phyloP scores from a whole-genome alignment of 345 rosid species.

The Citrus medica region DNA sequence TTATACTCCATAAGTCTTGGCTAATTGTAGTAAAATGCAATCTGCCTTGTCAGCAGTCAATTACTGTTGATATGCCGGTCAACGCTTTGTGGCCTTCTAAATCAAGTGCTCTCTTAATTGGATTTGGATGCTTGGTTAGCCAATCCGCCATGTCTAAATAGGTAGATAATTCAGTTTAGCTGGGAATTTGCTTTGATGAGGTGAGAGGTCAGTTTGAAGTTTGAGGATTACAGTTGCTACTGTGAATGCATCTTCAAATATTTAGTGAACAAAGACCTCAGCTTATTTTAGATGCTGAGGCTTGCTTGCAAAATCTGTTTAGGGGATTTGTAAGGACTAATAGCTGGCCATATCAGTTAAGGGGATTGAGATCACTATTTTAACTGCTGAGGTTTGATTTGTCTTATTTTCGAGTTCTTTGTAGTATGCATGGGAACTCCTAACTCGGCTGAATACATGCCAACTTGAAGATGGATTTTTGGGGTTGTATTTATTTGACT shows the following conservation, averaged over 20 bases:
- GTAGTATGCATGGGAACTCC: background rate
- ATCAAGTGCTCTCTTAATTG: background rate
- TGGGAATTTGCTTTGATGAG: background rate
- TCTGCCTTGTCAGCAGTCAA: background rate
- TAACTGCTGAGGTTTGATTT: background rate
- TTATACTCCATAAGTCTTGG: background rate
- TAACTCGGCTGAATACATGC: background rate
- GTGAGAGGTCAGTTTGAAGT: background rate
- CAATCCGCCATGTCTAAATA: background rate
- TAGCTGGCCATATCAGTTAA: background rate
- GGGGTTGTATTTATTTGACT: background rate
- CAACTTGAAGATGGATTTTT: background rate
- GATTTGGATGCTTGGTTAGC: background rate
- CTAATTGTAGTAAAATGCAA: background rate
- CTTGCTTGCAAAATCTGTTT: too few relatives aligned
- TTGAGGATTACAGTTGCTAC: background rate
- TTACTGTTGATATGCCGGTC: background rate
- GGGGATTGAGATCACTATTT: background rate
- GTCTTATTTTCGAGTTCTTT: background rate
- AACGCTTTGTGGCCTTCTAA: background rate
- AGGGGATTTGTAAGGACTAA: too few relatives aligned
- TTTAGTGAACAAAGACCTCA: background rate
- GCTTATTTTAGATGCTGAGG: background rate
- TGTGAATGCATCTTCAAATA: background rate
- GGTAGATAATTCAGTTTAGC: background rate